Conservation (phyloP, 1,284 basidiomycete species). For the Grifola frondosa region DNA sequence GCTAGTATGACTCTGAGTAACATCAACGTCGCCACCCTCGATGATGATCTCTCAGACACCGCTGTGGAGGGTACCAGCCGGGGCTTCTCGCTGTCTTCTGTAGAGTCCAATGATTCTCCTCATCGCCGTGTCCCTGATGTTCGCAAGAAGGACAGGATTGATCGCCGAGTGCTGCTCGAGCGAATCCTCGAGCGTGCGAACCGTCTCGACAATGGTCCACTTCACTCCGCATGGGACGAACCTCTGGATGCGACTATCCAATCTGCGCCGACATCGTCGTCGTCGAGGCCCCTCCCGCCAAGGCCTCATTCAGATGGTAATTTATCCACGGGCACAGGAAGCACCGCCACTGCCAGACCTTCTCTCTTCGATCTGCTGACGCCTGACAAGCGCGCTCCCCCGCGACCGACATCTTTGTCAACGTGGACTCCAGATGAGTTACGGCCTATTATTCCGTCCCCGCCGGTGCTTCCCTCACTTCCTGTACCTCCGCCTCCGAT, state of each 20-base stretch:
- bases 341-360: slow-evolving; percentile 5
- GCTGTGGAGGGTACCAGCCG: slow-evolving; percentile 12
- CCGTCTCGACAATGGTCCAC: too few species aligned
- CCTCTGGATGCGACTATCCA: background rate
- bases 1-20: slow-evolving; percentile 4
- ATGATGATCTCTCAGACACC: slow-evolving; percentile 10
- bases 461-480: slow-evolving; percentile 6
- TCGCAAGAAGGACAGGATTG: slow-evolving; percentile 11
- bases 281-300: slow-evolving; percentile 10
- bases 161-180: slow-evolving; percentile 23
- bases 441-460: too few species aligned
- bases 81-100: slow-evolving; percentile 17
- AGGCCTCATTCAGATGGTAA: background rate
- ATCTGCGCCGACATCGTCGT: background rate
- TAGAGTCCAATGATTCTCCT: too few species aligned
- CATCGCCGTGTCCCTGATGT: slow-evolving; percentile 14
- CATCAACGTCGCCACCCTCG: slow-evolving; percentile 5
- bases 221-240: too few species aligned
- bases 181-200: slow-evolving; percentile 26
- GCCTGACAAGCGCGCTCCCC: too few species aligned
- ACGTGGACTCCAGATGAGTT: too few species aligned
- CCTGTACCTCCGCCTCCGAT: slow-evolving; percentile 20
- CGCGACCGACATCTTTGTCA: too few species aligned
- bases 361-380: too few species aligned
- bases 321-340: background rate